Conservation (phyloP, 441 rosid genomes). For the Rhodomyrtus psidioides region DNA sequence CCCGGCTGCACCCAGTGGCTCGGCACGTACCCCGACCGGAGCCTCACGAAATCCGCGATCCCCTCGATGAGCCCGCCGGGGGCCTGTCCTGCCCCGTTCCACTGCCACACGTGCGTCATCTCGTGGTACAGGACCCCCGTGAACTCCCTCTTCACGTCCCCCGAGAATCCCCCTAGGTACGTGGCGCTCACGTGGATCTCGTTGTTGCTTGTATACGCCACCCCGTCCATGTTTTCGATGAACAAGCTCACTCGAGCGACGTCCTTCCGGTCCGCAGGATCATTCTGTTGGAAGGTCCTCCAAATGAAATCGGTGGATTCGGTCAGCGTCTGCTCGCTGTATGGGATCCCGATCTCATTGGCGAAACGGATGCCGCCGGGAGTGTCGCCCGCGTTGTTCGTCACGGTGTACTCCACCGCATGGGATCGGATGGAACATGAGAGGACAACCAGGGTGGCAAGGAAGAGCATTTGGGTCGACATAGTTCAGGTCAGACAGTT, state of each 20-base stretch:
- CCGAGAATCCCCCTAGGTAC: not conserved
- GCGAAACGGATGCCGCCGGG: not conserved
- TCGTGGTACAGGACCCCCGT: not conserved
- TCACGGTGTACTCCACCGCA: not conserved
- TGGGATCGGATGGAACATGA: not conserved
- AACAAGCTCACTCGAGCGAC: not conserved
- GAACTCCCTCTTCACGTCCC: not conserved
- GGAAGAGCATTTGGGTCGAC: no score
- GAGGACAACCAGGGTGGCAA: not conserved
- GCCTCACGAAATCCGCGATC: no score
- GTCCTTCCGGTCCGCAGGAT: not conserved
- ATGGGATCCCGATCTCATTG: not conserved
- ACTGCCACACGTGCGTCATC: no score
- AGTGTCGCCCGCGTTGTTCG: not conserved
- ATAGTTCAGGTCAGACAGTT: not conserved
- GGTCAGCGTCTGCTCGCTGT: not conserved
- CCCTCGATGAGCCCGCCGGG: no score
- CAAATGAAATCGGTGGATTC: not conserved
- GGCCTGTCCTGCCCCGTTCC: no score
- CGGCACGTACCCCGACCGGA: no score
- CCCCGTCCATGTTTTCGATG: not conserved
- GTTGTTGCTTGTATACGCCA: not conserved
- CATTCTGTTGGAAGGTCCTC: not conserved
- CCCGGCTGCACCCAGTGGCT: not conserved
- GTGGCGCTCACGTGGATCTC: not conserved